Conservation (phyloP, 345 rosid genomes). For the Erodium maritimum region DNA sequence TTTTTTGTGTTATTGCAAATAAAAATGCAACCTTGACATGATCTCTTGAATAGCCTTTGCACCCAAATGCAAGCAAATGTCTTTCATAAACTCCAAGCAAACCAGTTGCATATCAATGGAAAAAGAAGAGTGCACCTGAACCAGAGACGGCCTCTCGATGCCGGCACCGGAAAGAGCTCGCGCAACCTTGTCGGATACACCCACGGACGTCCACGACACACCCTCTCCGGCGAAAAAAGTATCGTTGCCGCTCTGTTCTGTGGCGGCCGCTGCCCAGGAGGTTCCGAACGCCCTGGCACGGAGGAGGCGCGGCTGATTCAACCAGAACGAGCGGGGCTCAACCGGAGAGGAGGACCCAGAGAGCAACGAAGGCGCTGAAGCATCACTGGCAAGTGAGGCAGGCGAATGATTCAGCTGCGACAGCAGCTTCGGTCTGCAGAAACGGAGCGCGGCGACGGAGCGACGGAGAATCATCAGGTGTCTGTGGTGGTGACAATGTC, state of each 20-base stretch:
- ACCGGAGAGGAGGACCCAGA: not conserved
- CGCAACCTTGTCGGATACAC: conserved; percentile 54
- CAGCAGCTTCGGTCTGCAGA: conserved; percentile 8
- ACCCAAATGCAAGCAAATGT: not conserved
- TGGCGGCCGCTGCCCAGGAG: conserved; percentile 17
- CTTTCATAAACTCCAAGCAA: not conserved
- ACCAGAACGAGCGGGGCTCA: conserved; percentile 21
- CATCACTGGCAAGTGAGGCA: conserved; percentile 16
- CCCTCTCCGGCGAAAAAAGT: conserved; percentile 53
- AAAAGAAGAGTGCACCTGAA: conserved; percentile 39
- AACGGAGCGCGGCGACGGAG: conserved; percentile 32
- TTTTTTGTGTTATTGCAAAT: not conserved
- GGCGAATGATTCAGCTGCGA: conserved; percentile 28
- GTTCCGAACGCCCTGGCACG: conserved; percentile 22
- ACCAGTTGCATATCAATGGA: too few species aligned
- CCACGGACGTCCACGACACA: conserved; percentile 75
- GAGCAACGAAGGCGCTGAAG: conserved; percentile 8
- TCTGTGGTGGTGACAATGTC: not conserved
- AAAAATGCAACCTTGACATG: not conserved
- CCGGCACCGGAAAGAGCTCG: conserved; percentile 57
- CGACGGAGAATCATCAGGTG: conserved; percentile 41
- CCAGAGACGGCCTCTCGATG: conserved; percentile 64
- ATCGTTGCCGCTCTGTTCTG: conserved; percentile 23
- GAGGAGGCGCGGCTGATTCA: conserved; percentile 18
- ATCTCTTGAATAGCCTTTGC: not conserved